These are phyloP conservation scores for Parathielavia appendiculata DNA, from an alignment of 495 filamentous ascomycete genomes.

Conservation along the genomic window DNA sequence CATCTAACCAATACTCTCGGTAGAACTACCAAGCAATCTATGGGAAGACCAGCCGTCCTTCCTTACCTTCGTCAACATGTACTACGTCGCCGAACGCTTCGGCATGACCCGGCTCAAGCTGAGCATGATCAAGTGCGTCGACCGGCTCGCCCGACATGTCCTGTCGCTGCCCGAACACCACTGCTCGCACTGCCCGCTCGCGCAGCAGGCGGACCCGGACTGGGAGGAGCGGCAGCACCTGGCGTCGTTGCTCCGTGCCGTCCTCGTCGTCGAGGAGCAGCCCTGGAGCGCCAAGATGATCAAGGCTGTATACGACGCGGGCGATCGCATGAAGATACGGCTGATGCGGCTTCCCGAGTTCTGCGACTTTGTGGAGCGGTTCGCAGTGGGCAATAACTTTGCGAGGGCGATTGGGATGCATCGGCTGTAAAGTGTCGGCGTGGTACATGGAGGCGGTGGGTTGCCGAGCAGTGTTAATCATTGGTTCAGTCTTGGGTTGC, in stretches of 20 bases:
- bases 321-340: conserved; percentile 3
- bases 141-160: background rate
- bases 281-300: conserved; percentile 11
- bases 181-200: background rate
- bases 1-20: background rate
- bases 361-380: background rate
- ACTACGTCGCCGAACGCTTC: conserved; percentile 10
- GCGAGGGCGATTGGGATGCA: conserved; percentile 2
- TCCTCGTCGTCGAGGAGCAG: conserved; percentile 3
- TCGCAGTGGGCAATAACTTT: background rate
- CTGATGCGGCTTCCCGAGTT: background rate
- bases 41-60: conserved; percentile 7
- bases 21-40: background rate
- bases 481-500: conserved; percentile 1
- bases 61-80: conserved; percentile 1
- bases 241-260: conserved; percentile 4
- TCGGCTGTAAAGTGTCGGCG: background rate
- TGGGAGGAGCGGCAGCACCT: conserved; percentile 4
- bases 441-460: background rate
- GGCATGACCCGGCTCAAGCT: background rate
- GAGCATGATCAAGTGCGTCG: background rate
- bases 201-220: background rate
- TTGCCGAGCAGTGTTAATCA: background rate
- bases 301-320: conserved; percentile 14
- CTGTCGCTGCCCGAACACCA: background rate